Evolutionary conservation across 441 rosid species (phyloP).

Genomic region (Corymbia citriodora): DNA sequence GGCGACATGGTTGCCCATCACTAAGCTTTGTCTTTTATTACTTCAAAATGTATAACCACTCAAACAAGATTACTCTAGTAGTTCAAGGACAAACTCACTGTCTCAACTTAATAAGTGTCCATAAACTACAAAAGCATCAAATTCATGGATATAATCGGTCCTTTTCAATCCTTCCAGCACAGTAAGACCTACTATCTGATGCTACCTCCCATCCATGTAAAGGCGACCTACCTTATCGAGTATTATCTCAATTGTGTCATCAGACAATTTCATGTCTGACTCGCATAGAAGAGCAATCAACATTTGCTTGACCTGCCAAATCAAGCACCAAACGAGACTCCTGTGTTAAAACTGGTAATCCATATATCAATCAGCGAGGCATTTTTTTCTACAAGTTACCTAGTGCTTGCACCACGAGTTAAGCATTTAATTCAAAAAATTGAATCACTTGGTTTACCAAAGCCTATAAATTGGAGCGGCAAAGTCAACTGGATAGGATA

Average conservation of each 20-base stretch:
- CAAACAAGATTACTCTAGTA: not conserved
- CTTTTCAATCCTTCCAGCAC: not conserved
- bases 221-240: constrained; percentile 1
- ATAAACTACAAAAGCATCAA: not conserved
- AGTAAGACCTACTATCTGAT: not conserved
- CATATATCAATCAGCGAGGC: not conserved
- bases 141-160: not conserved
- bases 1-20: not conserved
- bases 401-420: not conserved
- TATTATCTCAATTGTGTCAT: not conserved
- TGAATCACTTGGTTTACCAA: not conserved
- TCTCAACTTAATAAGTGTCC: not conserved
- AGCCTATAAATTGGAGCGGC: not conserved
- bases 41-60: not conserved
- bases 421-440: not conserved
- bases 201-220: not conserved
- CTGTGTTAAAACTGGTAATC: not conserved
- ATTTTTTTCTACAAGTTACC: not conserved
- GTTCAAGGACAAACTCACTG: not conserved
- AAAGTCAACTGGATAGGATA: not conserved
- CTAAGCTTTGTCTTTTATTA: not conserved
- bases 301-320: constrained; percentile 5
- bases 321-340: not conserved
- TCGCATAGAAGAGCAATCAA: constrained; percentile 5
- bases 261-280: constrained; percentile 6